Evolutionary conservation across 148 eudicot genomes (phyloP).

Genomic region (Nepenthes gracilis): DNA sequence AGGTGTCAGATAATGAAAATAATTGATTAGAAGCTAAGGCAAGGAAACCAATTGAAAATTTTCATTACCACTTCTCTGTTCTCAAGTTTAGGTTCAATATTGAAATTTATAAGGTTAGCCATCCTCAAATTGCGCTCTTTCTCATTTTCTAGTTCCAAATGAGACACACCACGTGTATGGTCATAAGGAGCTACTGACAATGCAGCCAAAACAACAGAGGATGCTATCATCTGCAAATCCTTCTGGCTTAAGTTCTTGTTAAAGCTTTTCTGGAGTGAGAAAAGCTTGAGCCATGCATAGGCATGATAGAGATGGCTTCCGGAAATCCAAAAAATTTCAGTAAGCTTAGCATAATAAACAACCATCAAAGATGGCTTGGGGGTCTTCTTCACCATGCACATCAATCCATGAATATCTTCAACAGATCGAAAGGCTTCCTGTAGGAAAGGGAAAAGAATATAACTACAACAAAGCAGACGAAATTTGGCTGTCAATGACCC

Average conservation of each 20-base stretch:
- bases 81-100: slow-evolving; percentile 72
- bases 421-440: slow-evolving; percentile 91
- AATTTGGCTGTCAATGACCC: not conserved
- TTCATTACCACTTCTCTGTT: slow-evolving; percentile 65
- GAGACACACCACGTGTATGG: slow-evolving; percentile 59
- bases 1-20: slow-evolving; percentile 4
- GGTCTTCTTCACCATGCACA: slow-evolving; percentile 77
- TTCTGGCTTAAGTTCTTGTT: slow-evolving; percentile 80
- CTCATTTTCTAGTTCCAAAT: slow-evolving; percentile 78
- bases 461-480: not conserved
- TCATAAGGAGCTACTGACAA: slow-evolving; percentile 82
- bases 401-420: slow-evolving; percentile 80
- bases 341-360: slow-evolving; percentile 70
- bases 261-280: slow-evolving; percentile 68
- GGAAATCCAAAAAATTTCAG: slow-evolving; percentile 81
- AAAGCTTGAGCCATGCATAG: slow-evolving; percentile 92
- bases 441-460: not conserved
- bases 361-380: slow-evolving; percentile 78
- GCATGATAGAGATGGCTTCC: slow-evolving; percentile 79
- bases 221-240: slow-evolving; percentile 84
- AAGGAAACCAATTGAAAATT: not conserved
- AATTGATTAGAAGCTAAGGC: not conserved
- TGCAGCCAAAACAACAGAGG: slow-evolving; percentile 81
- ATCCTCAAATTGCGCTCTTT: slow-evolving; percentile 66
- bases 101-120: slow-evolving; percentile 77